Evolutionary conservation across 306 rosid genomes (phyloP).

Genomic region (Pyrus pyrifolia): DNA sequence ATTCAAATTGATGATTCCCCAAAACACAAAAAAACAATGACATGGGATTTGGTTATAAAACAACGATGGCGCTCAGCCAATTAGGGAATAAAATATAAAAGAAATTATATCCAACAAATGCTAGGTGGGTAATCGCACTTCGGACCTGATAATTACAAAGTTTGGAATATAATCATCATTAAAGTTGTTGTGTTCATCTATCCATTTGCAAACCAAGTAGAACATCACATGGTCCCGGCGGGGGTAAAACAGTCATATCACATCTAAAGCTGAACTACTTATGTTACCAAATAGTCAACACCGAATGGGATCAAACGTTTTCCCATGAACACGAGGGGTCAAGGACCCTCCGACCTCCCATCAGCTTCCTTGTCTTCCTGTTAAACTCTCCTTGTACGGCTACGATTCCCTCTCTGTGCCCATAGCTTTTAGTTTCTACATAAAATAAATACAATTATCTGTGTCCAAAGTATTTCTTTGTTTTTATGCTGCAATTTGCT

Average conservation of each 20-base stretch:
- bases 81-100: too few relatives aligned
- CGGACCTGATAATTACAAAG: not conserved
- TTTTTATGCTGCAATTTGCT: not conserved
- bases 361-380: not conserved
- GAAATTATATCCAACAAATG: too few relatives aligned
- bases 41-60: too few relatives aligned
- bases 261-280: not conserved
- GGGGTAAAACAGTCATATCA: slow-evolving; percentile 15
- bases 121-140: not conserved
- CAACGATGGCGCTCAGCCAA: too few relatives aligned
- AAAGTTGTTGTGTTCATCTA: not conserved
- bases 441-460: not conserved
- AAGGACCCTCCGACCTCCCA: not conserved
- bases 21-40: too few relatives aligned
- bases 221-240: too few relatives aligned
- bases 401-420: slow-evolving; percentile 5
- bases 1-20: too few relatives aligned
- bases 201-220: not conserved
- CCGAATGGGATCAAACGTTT: slow-evolving; percentile 16
- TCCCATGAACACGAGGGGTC: slow-evolving; percentile 13
- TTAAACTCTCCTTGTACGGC: slow-evolving; percentile 9
- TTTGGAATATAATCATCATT: not conserved
- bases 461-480: not conserved
- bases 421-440: not conserved
- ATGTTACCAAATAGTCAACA: slow-evolving; percentile 20